Conservation (phyloP, 768 basidiomycete species). For the Lentinula guzmanii region DNA sequence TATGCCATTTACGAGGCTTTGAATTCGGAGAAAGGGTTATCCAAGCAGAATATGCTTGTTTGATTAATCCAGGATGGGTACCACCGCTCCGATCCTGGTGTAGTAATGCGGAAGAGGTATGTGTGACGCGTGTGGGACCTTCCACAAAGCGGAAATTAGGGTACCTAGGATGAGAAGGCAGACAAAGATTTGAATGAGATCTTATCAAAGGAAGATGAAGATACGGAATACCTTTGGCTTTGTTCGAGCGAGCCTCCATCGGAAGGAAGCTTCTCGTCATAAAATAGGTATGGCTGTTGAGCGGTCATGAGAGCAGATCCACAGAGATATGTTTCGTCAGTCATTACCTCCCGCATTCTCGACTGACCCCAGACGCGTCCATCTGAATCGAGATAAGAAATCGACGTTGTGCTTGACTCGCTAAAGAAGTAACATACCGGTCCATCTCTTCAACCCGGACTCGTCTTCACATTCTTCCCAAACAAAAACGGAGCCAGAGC, state of each 20-base stretch:
- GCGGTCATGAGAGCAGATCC: not conserved
- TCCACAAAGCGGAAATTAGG: constrained; percentile 54
- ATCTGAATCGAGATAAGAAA: constrained; percentile 26
- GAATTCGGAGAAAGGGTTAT: constrained; percentile 38
- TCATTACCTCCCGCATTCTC: constrained; percentile 52
- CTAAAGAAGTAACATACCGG: constrained; percentile 26
- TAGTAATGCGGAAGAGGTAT: constrained; percentile 47
- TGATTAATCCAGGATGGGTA: constrained; percentile 53
- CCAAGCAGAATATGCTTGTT: constrained; percentile 70
- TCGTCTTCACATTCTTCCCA: constrained; percentile 70
- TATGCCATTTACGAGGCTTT: constrained; percentile 58
- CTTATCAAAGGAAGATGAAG: constrained; percentile 10
- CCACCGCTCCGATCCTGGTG: constrained; percentile 51
- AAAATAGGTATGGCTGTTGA: constrained; percentile 59
- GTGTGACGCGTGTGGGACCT: constrained; percentile 41
- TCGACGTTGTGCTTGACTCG: not conserved
- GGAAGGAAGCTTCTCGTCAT: constrained; percentile 52
- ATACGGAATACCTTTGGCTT: constrained; percentile 10
- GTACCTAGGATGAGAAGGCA: constrained; percentile 19
- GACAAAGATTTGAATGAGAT: not conserved
- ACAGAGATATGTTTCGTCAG: not conserved
- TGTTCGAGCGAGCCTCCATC: constrained; percentile 18
- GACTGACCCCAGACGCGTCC: constrained; percentile 66
- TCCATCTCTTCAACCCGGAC: constrained; percentile 62
- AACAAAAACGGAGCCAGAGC: constrained; percentile 59